Percentiles rank a stretch among this genome's conserved stretches.
Evolutionary conservation across 2,329 filamentous ascomycete species (phyloP).

Genomic region (Fusarium veterinarium): DNA sequence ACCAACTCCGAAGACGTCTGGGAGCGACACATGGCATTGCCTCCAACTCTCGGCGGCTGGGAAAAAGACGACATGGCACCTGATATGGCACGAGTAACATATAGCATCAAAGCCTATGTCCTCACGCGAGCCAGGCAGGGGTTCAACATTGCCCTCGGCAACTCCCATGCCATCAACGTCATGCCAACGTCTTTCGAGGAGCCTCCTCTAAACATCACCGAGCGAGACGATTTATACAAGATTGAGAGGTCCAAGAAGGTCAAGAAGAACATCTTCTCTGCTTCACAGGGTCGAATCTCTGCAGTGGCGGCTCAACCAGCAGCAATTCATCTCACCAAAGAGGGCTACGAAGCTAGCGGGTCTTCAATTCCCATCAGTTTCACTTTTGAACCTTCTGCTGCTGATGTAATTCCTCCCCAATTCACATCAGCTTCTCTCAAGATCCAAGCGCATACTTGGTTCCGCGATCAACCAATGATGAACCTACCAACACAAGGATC

Average conservation of each 20-base stretch:
- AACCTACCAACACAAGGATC: slow-evolving; percentile 31
- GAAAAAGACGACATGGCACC: slow-evolving; percentile 39
- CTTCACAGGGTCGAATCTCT: slow-evolving; percentile 27
- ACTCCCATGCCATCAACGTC: slow-evolving; percentile 33
- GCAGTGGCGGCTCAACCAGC: slow-evolving; percentile 35
- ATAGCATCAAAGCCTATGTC: slow-evolving; percentile 30
- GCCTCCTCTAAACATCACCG: slow-evolving; percentile 34
- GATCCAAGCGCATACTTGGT: slow-evolving; percentile 38
- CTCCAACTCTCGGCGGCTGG: slow-evolving; percentile 36
- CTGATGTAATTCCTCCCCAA: slow-evolving; percentile 25
- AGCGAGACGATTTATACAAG: slow-evolving; percentile 30
- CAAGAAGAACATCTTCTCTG: slow-evolving; percentile 37
- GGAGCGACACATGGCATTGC: slow-evolving; percentile 31
- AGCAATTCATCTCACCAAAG: slow-evolving; percentile 30
- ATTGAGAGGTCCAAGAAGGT: slow-evolving; percentile 34
- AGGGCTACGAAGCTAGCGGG: slow-evolving; percentile 22
- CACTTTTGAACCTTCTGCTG: slow-evolving; percentile 28
- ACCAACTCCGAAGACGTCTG: slow-evolving; percentile 21
- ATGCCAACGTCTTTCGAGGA: slow-evolving; percentile 38
- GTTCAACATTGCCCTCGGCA: slow-evolving; percentile 7
- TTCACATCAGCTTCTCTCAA: slow-evolving; percentile 19
- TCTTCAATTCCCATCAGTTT: slow-evolving; percentile 30
- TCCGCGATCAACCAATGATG: slow-evolving; percentile 33
- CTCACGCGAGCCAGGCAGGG: slow-evolving; percentile 5
- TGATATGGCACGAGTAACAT: slow-evolving; percentile 26